Evolutionary conservation across 1,284 basidiomycete genomes (phyloP).

Genomic region (Cryptococcus neoformans): DNA sequence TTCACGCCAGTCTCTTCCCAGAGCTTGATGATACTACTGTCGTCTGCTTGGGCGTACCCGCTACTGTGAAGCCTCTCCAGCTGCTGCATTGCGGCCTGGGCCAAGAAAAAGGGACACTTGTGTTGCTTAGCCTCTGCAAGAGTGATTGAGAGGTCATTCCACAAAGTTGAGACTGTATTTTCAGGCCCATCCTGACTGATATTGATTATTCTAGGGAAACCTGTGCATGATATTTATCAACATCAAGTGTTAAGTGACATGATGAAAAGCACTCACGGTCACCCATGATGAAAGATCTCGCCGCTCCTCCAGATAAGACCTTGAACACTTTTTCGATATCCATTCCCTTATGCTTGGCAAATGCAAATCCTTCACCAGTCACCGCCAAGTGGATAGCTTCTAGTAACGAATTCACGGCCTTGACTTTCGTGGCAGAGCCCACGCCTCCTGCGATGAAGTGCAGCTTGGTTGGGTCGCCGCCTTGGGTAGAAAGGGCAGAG

Average conservation of each 20-base stretch:
- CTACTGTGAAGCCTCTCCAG: constrained; percentile 21
- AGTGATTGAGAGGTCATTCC: constrained; percentile 36
- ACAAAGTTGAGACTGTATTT: constrained; percentile 17
- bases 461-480: constrained; percentile 22
- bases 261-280: constrained; percentile 25
- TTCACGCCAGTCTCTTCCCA: constrained; percentile 22
- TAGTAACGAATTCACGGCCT: constrained; percentile 43
- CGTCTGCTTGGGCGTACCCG: constrained; percentile 34
- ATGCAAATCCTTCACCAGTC: constrained; percentile 45
- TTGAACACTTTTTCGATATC: constrained; percentile 37
- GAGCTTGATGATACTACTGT: constrained; percentile 25
- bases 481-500: constrained; percentile 21
- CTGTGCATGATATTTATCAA: too few relatives aligned
- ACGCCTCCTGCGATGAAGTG: constrained; percentile 40
- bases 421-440: constrained; percentile 30
- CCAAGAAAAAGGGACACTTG: constrained; percentile 36
- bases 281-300: constrained; percentile 37
- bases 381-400: constrained; percentile 44
- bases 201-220: too few relatives aligned
- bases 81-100: constrained; percentile 32
- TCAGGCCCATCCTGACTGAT: neutral
- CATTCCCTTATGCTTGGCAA: constrained; percentile 44
- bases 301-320: constrained; percentile 40
- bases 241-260: too few relatives aligned
- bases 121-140: constrained; percentile 30